phyloP scores from a whole-genome alignment of 306 rosid genomes.

The Pueraria montana region DNA sequence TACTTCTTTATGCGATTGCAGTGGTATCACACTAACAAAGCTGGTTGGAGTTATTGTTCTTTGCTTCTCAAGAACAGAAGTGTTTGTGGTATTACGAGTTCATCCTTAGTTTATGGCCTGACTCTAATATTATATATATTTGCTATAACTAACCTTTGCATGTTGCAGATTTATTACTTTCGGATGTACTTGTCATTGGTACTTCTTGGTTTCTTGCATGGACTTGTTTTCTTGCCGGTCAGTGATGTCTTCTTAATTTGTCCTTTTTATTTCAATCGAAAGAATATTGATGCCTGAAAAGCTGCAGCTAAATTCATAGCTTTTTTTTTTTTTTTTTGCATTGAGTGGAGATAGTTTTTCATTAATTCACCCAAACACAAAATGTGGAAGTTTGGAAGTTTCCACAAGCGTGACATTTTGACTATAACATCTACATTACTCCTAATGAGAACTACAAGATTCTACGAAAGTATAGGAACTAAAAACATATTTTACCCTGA shows the following conservation, averaged over 20 bases:
- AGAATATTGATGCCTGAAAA: conserved; percentile 2
- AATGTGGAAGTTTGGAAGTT: not conserved
- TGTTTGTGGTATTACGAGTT: conserved; percentile 85
- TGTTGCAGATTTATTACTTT: conserved; percentile 93
- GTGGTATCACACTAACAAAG: conserved; percentile 97
- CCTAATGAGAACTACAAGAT: not conserved
- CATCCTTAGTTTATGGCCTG: conserved; percentile 20
- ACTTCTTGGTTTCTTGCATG: conserved; percentile 95
- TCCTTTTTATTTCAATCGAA: not conserved
- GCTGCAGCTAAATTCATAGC: not conserved
- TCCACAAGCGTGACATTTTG: conserved; percentile 6
- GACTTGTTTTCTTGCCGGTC: conserved; percentile 96
- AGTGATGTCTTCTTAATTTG: conserved; percentile 45
- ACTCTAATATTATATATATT: not conserved
- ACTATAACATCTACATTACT: not conserved
- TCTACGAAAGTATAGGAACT: too few species aligned
- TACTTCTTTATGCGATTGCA: conserved; percentile 52
- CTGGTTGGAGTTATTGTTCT: conserved; percentile 96
- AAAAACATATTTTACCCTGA: too few species aligned
- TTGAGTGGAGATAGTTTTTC: conserved; percentile 11
- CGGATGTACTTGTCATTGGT: conserved; percentile 94
- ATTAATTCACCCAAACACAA: conserved; percentile 21
- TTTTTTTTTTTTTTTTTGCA: conserved; percentile 4
- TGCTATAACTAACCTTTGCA: conserved; percentile 27
- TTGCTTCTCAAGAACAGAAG: conserved; percentile 95